These are phyloP conservation scores for Pseudopediastrum boryanum DNA, from an alignment of 139 green algal species.

Conservation along the genomic window DNA sequence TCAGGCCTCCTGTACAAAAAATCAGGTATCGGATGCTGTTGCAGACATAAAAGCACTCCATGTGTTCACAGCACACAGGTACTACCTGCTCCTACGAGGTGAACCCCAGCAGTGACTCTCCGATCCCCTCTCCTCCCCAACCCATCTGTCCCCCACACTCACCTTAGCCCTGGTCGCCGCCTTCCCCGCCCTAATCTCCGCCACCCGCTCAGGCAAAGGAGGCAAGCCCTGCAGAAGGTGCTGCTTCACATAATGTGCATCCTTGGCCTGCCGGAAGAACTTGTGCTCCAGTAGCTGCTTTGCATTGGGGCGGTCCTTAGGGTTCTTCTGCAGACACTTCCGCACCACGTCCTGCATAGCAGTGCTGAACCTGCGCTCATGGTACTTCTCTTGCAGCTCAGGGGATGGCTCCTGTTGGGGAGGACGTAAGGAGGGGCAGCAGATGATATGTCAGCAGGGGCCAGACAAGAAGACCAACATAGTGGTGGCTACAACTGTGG, in stretches of 20 bases:
- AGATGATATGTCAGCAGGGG: neutral
- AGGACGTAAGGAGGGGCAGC: neutral
- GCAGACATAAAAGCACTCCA: neutral
- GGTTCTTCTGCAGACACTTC: slow-evolving; percentile 96
- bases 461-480: neutral
- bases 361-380: slow-evolving; percentile 68
- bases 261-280: slow-evolving; percentile 39
- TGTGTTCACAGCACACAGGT: too few species aligned
- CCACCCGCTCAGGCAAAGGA: slow-evolving; percentile 37
- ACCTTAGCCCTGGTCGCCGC: slow-evolving; percentile 3
- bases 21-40: neutral
- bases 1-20: neutral
- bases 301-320: slow-evolving; percentile 83
- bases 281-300: slow-evolving; percentile 91
- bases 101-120: neutral
- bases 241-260: slow-evolving; percentile 40
- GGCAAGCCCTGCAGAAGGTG: slow-evolving; percentile 43
- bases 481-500: neutral
- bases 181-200: slow-evolving; percentile 30
- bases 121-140: neutral
- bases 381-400: slow-evolving; percentile 60
- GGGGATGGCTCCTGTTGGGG: slow-evolving; percentile 89
- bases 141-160: neutral
- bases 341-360: slow-evolving; percentile 76
- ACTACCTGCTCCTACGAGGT: neutral